Conservation (phyloP, 2,329 filamentous ascomycete genomes). For the Didymella glomerata region DNA sequence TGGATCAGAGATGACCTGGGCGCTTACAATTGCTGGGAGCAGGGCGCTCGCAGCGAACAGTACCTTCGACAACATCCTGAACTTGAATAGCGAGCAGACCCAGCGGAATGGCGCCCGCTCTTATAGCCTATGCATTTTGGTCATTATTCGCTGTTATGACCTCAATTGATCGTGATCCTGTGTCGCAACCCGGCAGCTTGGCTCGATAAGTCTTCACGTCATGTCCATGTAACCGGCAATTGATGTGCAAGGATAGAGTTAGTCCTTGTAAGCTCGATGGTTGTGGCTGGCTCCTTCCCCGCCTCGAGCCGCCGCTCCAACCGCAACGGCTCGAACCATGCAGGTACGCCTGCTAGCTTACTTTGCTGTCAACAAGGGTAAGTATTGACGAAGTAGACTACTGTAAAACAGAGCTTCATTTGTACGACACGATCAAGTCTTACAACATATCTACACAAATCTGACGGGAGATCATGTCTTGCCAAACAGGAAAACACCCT, state of each 20-base stretch:
- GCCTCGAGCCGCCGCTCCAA: neutral
- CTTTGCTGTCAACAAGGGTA: neutral
- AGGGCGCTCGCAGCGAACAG: neutral
- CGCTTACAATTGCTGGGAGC: neutral
- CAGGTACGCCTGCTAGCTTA: neutral
- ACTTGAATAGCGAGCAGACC: neutral
- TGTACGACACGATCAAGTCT: neutral
- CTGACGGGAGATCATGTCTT: conserved; percentile 37
- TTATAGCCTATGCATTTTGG: neutral
- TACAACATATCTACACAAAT: neutral
- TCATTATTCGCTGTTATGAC: neutral
- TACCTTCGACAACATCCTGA: neutral
- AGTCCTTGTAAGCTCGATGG: conserved; percentile 11
- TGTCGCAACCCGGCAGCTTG: neutral
- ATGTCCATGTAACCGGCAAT: conserved; percentile 31
- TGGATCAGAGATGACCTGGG: neutral
- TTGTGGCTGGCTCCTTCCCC: conserved; percentile 9
- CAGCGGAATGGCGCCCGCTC: neutral
- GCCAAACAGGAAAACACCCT: conserved; percentile 87
- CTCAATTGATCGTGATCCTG: neutral
- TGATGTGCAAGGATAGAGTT: conserved; percentile 17
- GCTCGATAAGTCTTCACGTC: conserved; percentile 32
- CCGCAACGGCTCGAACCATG: neutral
- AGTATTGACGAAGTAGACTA: neutral
- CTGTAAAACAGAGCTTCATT: neutral